These are phyloP conservation scores for Dichomitus squalens DNA, from an alignment of 1,284 basidiomycete species.

Conservation along the genomic window DNA sequence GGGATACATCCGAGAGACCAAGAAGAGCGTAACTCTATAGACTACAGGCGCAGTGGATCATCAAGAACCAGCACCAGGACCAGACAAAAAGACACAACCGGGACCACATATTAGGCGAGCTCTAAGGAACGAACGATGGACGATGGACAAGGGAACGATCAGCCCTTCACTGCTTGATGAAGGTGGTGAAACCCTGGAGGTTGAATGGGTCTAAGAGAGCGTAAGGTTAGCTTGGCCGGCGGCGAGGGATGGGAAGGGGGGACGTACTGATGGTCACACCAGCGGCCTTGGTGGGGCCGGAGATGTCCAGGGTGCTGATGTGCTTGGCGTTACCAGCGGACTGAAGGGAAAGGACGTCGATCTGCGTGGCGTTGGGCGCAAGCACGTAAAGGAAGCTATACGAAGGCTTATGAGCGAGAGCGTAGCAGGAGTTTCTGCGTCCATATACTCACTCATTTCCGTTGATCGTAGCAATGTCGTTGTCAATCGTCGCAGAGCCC, in stretches of 20 bases:
- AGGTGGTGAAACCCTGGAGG: constrained; percentile 46
- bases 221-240: neutral
- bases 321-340: constrained; percentile 42
- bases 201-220: constrained; percentile 35
- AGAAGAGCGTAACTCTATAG: neutral
- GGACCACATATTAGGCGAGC: no score
- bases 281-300: constrained; percentile 38
- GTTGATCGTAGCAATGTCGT: constrained; percentile 44
- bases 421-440: neutral
- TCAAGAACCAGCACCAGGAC: neutral
- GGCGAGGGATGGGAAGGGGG: neutral
- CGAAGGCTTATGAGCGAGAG: neutral
- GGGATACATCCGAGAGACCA: constrained; percentile 7
- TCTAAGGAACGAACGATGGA: neutral
- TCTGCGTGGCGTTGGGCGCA: constrained; percentile 38
- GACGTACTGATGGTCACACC: constrained; percentile 42
- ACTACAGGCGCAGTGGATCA: neutral
- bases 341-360: constrained; percentile 46
- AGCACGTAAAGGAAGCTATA: constrained; percentile 48
- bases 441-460: constrained; percentile 45
- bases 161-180: constrained; percentile 30
- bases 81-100: neutral
- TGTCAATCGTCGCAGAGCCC: constrained; percentile 47
- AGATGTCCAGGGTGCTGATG: constrained; percentile 45
- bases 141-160: neutral